A percentile compares a stretch with the other conserved stretches of the same genome.
Conservation (phyloP, 306 rosid species). For the Quercus berberidifolia region DNA sequence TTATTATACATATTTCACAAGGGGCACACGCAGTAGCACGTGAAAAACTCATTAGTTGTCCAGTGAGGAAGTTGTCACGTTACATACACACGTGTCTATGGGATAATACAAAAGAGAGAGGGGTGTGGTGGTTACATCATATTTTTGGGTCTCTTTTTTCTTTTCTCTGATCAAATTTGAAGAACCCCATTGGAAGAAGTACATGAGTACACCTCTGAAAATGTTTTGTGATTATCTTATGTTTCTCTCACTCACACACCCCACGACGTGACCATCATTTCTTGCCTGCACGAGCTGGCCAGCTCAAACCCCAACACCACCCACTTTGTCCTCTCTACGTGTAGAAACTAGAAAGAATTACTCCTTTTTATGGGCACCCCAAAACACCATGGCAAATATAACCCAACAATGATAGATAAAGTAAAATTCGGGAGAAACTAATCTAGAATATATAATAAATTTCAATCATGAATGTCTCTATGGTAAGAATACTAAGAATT, state of each 20-base stretch:
- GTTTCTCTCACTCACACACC: neutral
- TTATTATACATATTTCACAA: neutral
- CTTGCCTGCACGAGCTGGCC: conserved; percentile 25
- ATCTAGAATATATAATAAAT: no score
- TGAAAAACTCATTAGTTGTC: neutral
- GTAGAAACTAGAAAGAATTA: neutral
- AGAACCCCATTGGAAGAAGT: neutral
- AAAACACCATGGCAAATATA: neutral
- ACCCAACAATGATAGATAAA: no score
- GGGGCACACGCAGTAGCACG: conserved; percentile 3
- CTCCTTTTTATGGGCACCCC: neutral
- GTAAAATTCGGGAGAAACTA: no score
- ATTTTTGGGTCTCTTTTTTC: neutral
- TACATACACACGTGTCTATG: conserved; percentile 16
- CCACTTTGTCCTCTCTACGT: neutral
- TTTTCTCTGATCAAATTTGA: neutral
- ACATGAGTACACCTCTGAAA: neutral
- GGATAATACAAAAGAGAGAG: neutral
- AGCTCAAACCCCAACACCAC: conserved; percentile 3
- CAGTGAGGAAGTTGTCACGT: neutral
- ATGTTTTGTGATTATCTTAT: neutral
- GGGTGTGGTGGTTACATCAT: conserved; percentile 2
- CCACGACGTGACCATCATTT: conserved; percentile 29
- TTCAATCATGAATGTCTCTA: no score
- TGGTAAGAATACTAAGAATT: no score